These are phyloP conservation scores for Colletotrichum noveboracense DNA, from an alignment of 2,329 filamentous ascomycete species.

Conservation along the genomic window DNA sequence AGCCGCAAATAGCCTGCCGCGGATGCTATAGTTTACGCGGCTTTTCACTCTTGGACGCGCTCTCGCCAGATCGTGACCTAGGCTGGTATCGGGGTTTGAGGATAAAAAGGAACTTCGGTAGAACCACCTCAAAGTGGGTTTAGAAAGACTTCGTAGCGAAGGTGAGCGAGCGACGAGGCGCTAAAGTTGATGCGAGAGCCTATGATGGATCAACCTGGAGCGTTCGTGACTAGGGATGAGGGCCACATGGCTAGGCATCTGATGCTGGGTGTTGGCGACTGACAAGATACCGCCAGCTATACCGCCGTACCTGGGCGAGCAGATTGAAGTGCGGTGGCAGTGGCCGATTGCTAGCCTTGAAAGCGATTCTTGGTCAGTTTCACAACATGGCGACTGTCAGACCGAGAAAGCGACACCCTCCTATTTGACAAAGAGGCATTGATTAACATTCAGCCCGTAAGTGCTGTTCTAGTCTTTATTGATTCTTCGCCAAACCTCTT, in stretches of 20 bases:
- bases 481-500: constrained; percentile 67
- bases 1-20: not conserved
- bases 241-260: not conserved
- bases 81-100: not conserved
- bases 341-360: not conserved
- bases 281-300: not conserved
- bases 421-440: not conserved
- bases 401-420: not conserved
- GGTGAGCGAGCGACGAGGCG: not conserved
- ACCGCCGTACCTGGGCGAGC: not conserved
- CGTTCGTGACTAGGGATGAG: not conserved
- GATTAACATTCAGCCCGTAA: not conserved
- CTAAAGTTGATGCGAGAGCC: not conserved
- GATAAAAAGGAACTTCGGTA: not conserved
- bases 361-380: not conserved
- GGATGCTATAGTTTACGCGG: not conserved
- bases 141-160: not conserved
- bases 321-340: not conserved
- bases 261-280: not conserved
- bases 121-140: not conserved
- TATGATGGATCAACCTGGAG: not conserved
- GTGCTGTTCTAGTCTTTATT: constrained; percentile 55
- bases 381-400: not conserved
- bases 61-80: not conserved
- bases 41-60: not conserved